These are phyloP conservation scores for Cyclotella cryptica DNA, from an alignment of 108 stramenopile species.

Conservation along the genomic window DNA sequence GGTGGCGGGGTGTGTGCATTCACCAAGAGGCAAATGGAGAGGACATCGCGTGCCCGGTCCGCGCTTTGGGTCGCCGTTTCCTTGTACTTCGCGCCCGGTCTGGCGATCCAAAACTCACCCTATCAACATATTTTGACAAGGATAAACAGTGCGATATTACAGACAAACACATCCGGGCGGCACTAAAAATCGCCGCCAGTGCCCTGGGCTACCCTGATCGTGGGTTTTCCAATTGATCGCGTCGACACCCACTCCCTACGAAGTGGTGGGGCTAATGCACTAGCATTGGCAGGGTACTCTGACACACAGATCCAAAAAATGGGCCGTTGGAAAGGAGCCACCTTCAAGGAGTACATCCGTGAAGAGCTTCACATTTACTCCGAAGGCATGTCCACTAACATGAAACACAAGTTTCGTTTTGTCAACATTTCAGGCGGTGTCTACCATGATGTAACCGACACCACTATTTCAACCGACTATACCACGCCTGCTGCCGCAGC, in stretches of 20 bases:
- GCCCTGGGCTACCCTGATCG: not conserved
- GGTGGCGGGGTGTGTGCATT: constrained; percentile 17
- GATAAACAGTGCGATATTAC: not conserved
- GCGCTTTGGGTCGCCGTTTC: not conserved
- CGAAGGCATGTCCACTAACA: no score
- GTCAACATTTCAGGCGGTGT: no score
- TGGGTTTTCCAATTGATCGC: constrained; percentile 11
- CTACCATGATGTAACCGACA: no score
- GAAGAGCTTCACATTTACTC: no score
- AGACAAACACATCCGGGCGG: not conserved
- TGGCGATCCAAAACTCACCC: not conserved
- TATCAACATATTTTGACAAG: constrained; percentile 6
- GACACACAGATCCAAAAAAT: constrained; percentile 22
- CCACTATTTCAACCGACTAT: no score
- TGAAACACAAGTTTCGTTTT: no score
- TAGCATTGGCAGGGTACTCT: constrained; percentile 1
- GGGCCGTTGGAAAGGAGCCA: constrained; percentile 21
- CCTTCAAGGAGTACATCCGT: not conserved
- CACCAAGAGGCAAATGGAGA: constrained; percentile 12
- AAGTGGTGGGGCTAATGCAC: constrained; percentile 15
- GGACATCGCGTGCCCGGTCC: not conserved
- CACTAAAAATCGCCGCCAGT: constrained; percentile 6
- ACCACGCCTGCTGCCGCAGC: not conserved
- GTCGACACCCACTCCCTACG: constrained; percentile 21
- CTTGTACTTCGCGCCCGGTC: not conserved